Conservation (phyloP, 306 rosid genomes). For the Cucumis melo region DNA sequence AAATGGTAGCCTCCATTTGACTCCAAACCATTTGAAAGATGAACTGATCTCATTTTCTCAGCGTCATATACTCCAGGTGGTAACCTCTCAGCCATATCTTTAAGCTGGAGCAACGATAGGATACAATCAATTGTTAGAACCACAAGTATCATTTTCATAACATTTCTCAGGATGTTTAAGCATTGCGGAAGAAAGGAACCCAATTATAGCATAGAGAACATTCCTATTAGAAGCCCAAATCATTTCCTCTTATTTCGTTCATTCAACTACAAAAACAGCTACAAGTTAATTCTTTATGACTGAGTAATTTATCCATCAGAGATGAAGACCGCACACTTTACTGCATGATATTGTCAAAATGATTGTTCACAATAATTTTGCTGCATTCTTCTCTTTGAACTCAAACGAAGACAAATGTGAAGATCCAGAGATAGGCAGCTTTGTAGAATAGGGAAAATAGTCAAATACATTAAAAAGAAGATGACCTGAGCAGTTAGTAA, state of each 20-base stretch:
- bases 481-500: conserved; percentile 80
- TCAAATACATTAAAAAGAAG: conserved; percentile 8
- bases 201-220: neutral
- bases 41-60: conserved; percentile 43
- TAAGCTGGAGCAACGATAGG: conserved; percentile 45
- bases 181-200: neutral
- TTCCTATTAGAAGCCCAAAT: neutral
- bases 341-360: neutral
- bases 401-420: neutral
- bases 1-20: conserved; percentile 44
- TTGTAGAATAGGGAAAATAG: neutral
- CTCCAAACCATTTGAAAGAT: conserved; percentile 50
- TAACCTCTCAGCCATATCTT: conserved; percentile 82
- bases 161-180: neutral
- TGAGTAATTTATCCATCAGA: neutral
- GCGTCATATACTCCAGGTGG: conserved; percentile 69
- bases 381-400: neutral
- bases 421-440: conserved; percentile 10
- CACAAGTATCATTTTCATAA: neutral
- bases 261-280: neutral
- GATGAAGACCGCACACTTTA: neutral
- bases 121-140: neutral
- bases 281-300: neutral
- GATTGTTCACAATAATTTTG: neutral
- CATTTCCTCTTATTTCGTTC: neutral